phyloP scores from a whole-genome alignment of 1,139 yeast genomes.

The Diutina siamensis region DNA sequence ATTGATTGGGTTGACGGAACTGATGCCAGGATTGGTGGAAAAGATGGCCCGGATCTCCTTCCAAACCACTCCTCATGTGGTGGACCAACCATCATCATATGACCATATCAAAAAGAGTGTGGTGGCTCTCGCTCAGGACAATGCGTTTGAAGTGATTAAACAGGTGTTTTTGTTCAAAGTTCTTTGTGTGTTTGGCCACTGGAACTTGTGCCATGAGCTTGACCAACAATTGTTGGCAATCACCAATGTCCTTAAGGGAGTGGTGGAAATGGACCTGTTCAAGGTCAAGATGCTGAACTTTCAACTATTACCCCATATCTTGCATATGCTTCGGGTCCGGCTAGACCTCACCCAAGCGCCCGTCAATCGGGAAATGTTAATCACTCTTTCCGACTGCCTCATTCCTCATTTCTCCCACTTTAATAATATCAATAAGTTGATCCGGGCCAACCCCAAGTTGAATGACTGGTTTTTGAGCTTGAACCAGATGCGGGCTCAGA shows the following conservation, averaged over 20 bases:
- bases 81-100: conserved; percentile 1
- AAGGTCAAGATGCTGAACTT: conserved; percentile 24
- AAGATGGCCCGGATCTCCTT: background rate
- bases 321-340: conserved; percentile 22
- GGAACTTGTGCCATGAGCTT: background rate
- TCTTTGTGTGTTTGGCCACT: conserved; percentile 19
- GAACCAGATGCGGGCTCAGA: conserved; percentile 3
- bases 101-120: conserved; percentile 6
- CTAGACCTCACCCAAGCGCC: conserved; percentile 8
- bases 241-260: background rate
- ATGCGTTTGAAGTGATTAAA: conserved; percentile 14
- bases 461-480: conserved; percentile 17
- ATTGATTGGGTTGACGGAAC: background rate
- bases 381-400: conserved; percentile 17
- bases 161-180: conserved; percentile 21
- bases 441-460: conserved; percentile 16
- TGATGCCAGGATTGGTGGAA: background rate
- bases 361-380: conserved; percentile 9
- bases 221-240: background rate
- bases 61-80: background rate
- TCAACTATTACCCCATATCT: conserved; percentile 24
- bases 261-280: conserved; percentile 15
- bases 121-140: conserved; percentile 8
- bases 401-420: conserved; percentile 20
- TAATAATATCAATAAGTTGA: conserved; percentile 20